phyloP scores from a whole-genome alignment of 208 protist species.

The Crithidia sp. region DNA sequence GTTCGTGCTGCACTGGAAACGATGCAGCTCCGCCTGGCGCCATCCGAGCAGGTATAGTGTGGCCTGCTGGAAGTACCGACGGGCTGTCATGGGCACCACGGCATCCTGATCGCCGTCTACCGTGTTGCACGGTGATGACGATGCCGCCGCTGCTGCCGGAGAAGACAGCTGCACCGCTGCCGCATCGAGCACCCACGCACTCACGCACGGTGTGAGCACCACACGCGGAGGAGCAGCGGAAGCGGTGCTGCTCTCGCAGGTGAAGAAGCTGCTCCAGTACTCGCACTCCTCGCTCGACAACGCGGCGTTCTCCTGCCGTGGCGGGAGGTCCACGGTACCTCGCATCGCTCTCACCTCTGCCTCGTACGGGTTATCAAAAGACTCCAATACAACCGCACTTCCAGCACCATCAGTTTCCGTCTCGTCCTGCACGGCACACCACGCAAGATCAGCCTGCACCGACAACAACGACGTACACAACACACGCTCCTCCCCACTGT shows the following conservation, averaged over 20 bases:
- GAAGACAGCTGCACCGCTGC: slow-evolving; percentile 8
- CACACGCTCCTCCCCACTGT: neutral
- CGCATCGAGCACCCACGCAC: slow-evolving; percentile 20
- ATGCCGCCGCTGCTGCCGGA: neutral
- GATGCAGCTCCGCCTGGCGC: slow-evolving; percentile 22
- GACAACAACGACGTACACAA: slow-evolving; percentile 6
- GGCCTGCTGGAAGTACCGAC: slow-evolving; percentile 12
- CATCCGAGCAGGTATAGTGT: slow-evolving; percentile 22
- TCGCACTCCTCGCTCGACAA: slow-evolving; percentile 11
- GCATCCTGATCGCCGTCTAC: too few species aligned
- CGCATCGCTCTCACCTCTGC: too few species aligned
- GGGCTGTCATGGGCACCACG: neutral
- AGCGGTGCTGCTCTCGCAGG: neutral
- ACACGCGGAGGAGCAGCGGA: neutral
- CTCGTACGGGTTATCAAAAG: too few species aligned
- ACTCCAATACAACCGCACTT: too few species aligned
- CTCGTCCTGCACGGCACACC: slow-evolving; percentile 12
- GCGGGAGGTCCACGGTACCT: too few species aligned
- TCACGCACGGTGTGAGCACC: slow-evolving; percentile 19
- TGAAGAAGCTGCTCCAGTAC: slow-evolving; percentile 33
- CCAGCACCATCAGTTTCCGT: neutral
- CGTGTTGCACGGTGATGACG: too few species aligned
- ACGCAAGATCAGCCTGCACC: slow-evolving; percentile 17
- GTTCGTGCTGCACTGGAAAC: neutral
- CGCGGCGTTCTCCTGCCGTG: neutral